phyloP scores from a whole-genome alignment of 495 filamentous ascomycete genomes.

The Talaromyces nanjingensis region DNA sequence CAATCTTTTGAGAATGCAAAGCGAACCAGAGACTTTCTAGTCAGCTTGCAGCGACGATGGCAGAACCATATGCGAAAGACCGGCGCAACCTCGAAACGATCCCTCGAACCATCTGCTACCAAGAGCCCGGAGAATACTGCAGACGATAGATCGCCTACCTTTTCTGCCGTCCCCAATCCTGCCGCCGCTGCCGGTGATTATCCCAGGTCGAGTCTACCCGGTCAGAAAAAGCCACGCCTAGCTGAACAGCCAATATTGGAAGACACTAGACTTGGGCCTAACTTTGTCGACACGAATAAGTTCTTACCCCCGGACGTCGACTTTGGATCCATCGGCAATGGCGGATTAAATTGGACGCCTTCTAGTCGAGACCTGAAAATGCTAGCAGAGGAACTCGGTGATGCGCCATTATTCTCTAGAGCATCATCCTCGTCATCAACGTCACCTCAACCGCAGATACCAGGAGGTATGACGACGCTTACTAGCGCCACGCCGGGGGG shows the following conservation, averaged over 20 bases:
- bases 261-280: not conserved
- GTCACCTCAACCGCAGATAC: not conserved
- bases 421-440: not conserved
- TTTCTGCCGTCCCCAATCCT: not conserved
- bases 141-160: not conserved
- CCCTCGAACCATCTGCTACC: slow-evolving; percentile 19
- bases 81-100: slow-evolving; percentile 28
- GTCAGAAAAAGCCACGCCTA: slow-evolving; percentile 9
- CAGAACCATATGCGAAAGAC: slow-evolving; percentile 39
- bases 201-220: not conserved
- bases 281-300: slow-evolving; percentile 6
- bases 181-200: not conserved
- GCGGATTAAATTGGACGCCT: slow-evolving; percentile 11
- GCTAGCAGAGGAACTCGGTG: slow-evolving; percentile 21
- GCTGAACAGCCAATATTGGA: slow-evolving; percentile 5
- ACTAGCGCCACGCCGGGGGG: slow-evolving; percentile 8
- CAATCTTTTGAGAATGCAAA: slow-evolving; percentile 43
- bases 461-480: slow-evolving; percentile 14
- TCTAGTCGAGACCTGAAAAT: slow-evolving; percentile 24
- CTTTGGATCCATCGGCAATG: slow-evolving; percentile 1
- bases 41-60: slow-evolving; percentile 40
- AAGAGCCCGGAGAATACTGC: no score
- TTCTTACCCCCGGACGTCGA: not conserved
- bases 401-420: slow-evolving; percentile 10
- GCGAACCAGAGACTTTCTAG: slow-evolving; percentile 37